Evolutionary conservation across 176 grass and related monocot genomes (phyloP), one percentile per base, ranked within the genome.

Genomic region (Cenchrus purpureus): DNA sequence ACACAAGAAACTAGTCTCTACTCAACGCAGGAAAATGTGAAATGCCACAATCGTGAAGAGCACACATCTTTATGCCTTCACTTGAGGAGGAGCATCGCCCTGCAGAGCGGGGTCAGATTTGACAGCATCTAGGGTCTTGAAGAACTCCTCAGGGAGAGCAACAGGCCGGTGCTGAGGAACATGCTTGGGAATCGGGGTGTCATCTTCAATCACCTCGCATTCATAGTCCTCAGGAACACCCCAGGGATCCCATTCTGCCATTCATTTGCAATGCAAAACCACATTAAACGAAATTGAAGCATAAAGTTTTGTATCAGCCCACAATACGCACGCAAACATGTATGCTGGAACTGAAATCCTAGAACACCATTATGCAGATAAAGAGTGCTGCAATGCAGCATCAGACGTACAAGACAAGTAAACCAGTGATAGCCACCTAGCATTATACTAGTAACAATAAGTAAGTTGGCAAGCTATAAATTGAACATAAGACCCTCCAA

Each of bases 171-270:
- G 96, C 62, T 95, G 93, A 6, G 96, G 96, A 61, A 98, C 89
- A 68, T 98, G 96, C 62, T 95, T 94, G n/a, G 97, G 97, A 81
- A 96, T 99, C 22, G 90, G 91, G 14, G 93, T 92, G 68, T 99
- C 82, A 32, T 99, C 97, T 94, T 91, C 94, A 55, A 96, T 96
- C 57, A 99, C 81, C 76, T 99, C 91, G 4, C 97, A 99, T 86
- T 99, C 86, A 7, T 96, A 96, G 63, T 96, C 91, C 46, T 94
- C 93, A 84, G 97, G 93, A 87, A 99, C 91, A 78, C 97, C 97
- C 97, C 97, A 99, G 61, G 93, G 93, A 59, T 99, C 91, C 97
- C 97, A 99, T 69, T 96, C 97, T 99, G 91, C 61, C 82, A 87
- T 86, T 53, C 20, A 79, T 77, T 77, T 79, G 28, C 65, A 64